Percentiles rank a stretch among this genome's conserved stretches.
Conservation (phyloP, 2,329 filamentous ascomycete genomes). For the Fusarium virguliforme region DNA sequence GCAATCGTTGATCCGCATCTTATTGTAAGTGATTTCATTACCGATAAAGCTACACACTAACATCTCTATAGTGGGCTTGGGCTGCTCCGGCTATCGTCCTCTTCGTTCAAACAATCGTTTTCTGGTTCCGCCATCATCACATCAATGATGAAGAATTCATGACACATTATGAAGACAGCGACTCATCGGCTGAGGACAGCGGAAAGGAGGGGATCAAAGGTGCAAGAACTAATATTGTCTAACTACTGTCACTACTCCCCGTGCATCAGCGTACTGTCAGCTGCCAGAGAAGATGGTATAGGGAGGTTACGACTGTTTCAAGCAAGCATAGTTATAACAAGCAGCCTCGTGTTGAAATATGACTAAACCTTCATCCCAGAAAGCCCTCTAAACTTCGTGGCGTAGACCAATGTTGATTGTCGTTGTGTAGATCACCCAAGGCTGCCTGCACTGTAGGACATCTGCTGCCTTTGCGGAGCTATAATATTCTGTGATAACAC, state of each 20-base stretch:
- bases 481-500: too few relatives aligned
- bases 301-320: background rate
- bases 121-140: slow-evolving; percentile 47
- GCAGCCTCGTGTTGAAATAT: too few relatives aligned
- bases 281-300: background rate
- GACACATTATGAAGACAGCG: slow-evolving; percentile 5
- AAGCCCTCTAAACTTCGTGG: too few relatives aligned
- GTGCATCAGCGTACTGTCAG: background rate
- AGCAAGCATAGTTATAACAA: too few relatives aligned
- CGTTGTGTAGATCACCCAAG: too few relatives aligned
- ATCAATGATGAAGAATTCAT: slow-evolving; percentile 43
- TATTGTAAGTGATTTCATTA: slow-evolving; percentile 40
- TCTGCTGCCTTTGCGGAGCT: too few relatives aligned
- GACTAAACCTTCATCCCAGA: too few relatives aligned
- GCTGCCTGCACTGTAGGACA: too few relatives aligned
- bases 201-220: background rate
- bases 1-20: slow-evolving; percentile 66
- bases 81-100: slow-evolving; percentile 48
- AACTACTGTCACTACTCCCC: too few relatives aligned
- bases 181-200: background rate
- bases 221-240: background rate
- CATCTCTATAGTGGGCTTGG: slow-evolving; percentile 48
- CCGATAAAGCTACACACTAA: slow-evolving; percentile 46
- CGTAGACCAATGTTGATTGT: too few relatives aligned
- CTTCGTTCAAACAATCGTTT: slow-evolving; percentile 45